Base-by-base conservation (phyloP, 352 stramenopile genomes). In the Peronospora belbahrii region DNA sequence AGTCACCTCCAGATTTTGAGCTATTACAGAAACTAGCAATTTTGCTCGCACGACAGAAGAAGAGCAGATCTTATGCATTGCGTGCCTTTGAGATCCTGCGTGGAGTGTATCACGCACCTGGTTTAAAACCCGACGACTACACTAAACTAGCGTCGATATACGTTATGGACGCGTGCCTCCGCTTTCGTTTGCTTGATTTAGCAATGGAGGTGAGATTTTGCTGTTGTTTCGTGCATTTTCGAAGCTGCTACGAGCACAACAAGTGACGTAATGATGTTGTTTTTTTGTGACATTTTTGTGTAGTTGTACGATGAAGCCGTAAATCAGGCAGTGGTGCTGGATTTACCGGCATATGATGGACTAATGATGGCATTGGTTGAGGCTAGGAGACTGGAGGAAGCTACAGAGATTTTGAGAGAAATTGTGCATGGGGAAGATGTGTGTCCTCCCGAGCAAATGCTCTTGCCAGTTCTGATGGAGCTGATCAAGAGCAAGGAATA, bases 131-230 rank as follows among this genome's bases (percentile, higher is more conserved):
- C 9, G 71, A 86, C 39, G 74, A 86, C 38, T 81, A 70, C 48
- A 83, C 71, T 17, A 65, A 65, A 30, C 40, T 86, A 19, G 74
- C 74, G 39, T 84, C 73, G 28, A 84, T 86, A 44, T 74, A 80
- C 54, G 71, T 86, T 18, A 59, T 82, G 44, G 74, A 86, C 39
- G 70, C 70, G 24, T 86, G 74, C 45, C 48, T 83, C 20, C 72
- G 70, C 39, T 67, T 70, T 38, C 42, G 56, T 1, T 54, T 78
- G 62, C 49, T 86, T 14, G 55, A 82, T 28, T 46, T 73, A n/a
- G 74, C 74, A 0, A 66, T 84, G 43, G 70, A 85, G 59, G 71
- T 83, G 32, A 32, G 14, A 25, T 36, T 28, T 37, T 4, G 10
- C 13, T 28, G 6, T 2, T 22, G 28, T 35, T 48, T 37, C 5